phyloP scores from a whole-genome alignment of 2,329 filamentous ascomycete genomes.

The Stachybotrys chartarum region DNA sequence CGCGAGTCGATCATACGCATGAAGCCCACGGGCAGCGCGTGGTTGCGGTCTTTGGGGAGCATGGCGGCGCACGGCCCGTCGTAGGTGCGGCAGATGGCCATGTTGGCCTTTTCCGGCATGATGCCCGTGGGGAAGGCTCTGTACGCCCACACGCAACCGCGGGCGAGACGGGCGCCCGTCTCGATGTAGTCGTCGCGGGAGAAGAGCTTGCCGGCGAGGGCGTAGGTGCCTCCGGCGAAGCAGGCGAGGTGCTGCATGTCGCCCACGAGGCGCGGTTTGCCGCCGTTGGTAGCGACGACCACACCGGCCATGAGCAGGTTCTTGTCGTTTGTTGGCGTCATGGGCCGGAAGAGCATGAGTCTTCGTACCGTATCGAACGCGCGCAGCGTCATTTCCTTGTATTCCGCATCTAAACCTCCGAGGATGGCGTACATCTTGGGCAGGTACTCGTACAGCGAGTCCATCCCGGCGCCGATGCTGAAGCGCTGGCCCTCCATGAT shows the following conservation, averaged over 20 bases:
- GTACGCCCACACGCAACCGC: conserved; percentile 48
- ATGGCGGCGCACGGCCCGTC: conserved; percentile 24
- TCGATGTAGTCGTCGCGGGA: conserved; percentile 38
- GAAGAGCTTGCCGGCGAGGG: conserved; percentile 55
- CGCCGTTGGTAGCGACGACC: conserved; percentile 14
- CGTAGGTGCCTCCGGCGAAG: conserved; percentile 64
- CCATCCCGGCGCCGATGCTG: conserved; percentile 46
- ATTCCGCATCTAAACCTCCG: conserved; percentile 53
- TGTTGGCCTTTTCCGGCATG: conserved; percentile 49
- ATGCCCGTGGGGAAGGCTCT: conserved; percentile 44
- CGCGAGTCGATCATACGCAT: conserved; percentile 44
- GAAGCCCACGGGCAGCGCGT: conserved; percentile 48
- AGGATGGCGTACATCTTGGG: conserved; percentile 59
- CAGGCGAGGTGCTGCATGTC: conserved; percentile 38
- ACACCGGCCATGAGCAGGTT: conserved; percentile 40
- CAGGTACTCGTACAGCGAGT: conserved; percentile 55
- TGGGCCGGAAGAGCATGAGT: conserved; percentile 63
- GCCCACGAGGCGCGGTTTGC: conserved; percentile 13
- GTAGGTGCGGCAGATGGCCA: conserved; percentile 35
- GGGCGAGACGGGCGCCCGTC: conserved; percentile 40
- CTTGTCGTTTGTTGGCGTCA: conserved; percentile 52
- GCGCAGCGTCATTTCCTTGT: conserved; percentile 57
- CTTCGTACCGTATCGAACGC: conserved; percentile 55
- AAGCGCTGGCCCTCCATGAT: conserved; percentile 38
- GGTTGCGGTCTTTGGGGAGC: conserved; percentile 10